phyloP scores from a whole-genome alignment of 2,329 filamentous ascomycete species.

The Cryphonectria nitschkei region DNA sequence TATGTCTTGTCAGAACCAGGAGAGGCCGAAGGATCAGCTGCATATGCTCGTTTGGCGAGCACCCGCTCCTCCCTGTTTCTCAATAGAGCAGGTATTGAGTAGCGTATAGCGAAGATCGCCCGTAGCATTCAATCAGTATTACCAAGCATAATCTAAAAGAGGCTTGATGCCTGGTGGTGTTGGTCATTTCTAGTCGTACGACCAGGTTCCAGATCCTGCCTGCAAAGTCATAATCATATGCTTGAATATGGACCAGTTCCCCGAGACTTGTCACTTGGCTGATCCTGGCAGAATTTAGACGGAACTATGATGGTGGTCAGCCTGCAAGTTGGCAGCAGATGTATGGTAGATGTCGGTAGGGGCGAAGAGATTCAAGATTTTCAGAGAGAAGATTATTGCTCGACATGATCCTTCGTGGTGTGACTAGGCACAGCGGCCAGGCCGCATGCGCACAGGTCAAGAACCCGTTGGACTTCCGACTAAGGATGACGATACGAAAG shows the following conservation, averaged over 20 bases:
- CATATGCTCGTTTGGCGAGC: background rate
- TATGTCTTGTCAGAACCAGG: background rate
- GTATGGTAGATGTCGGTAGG: background rate
- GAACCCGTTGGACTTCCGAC: slow-evolving; percentile 63
- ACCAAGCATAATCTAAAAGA: background rate
- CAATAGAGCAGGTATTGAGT: background rate
- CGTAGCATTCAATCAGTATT: background rate
- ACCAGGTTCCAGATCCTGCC: background rate
- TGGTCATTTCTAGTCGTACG: background rate
- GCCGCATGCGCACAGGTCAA: slow-evolving; percentile 36
- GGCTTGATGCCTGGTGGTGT: background rate
- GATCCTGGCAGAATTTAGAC: background rate
- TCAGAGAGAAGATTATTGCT: slow-evolving; percentile 59
- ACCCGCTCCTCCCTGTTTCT: background rate
- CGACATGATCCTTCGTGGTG: slow-evolving; percentile 41
- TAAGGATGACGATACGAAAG: slow-evolving; percentile 94
- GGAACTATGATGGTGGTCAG: background rate
- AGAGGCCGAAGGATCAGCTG: background rate
- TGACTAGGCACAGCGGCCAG: slow-evolving; percentile 35
- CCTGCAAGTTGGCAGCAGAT: background rate
- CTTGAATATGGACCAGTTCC: background rate
- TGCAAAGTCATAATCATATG: background rate
- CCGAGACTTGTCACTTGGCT: background rate
- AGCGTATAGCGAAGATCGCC: background rate
- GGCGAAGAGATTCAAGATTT: background rate